Evolutionary conservation across 2,329 filamentous ascomycete species (phyloP), one percentile per base, ranked within the genome.

Genomic region (Colletotrichum orbiculare): DNA sequence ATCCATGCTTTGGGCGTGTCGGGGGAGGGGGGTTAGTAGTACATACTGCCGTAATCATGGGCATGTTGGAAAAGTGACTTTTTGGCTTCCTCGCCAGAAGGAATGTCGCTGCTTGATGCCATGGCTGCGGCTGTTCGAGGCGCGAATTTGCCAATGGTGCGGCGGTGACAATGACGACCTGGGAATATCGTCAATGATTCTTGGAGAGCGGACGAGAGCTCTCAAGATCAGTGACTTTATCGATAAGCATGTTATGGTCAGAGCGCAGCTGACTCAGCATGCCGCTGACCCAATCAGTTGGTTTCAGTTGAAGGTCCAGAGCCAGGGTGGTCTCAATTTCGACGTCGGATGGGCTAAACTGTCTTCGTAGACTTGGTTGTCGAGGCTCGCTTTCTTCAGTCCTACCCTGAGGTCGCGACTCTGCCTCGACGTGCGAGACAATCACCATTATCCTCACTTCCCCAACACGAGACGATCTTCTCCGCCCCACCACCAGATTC

Each of bases 21-120:
- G 15, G 39, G 60, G 47, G 56, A 50, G 45, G 63, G 47, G 49
- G 38, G 42, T 50, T 39, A 54, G 39, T 25, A 38, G 34, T 17
- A 82, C 83, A 73, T 79, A 85, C 83, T 81, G 67, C 83, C 83
- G 82, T 83, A 85, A 60, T 75, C 80, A 39, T 79, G 74, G 2
- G 85, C 69, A 35, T 70, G 71, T 33, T 38, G n/a, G 9, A 66
- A 35, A 34, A 66, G 12, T 11, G 64, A 54, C 10, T 41, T 48
- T 13, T 48, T 64, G n/a, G 38, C 62, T 17, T 46, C 41, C n/a
- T 48, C 39, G 8, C 12, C 43, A 11, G 45, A 25, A 4, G 37
- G 8, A 57, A 12, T 38, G 35, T 25, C 25, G n/a, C 39, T 41
- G 12, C 46, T 25, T 25, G 58, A 54, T 10, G 58, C 52, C 63